Conservation (phyloP, 495 filamentous ascomycete genomes). For the Hyaloscypha variabilis region DNA sequence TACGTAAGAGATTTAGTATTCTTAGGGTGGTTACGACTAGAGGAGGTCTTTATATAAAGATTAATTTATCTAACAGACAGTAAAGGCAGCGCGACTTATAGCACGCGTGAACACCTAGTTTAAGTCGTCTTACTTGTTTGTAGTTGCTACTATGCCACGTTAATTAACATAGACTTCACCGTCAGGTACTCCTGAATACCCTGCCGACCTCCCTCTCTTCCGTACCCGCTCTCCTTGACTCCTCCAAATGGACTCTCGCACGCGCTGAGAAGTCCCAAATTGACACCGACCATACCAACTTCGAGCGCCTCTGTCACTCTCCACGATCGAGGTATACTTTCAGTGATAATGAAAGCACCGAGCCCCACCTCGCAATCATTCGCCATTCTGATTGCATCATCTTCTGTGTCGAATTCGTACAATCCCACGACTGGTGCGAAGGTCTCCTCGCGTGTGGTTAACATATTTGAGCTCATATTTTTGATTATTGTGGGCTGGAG, state of each 20-base stretch:
- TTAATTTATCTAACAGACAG: no score
- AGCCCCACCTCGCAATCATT: conserved; percentile 77
- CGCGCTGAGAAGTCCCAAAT: conserved; percentile 55
- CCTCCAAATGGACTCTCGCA: conserved; percentile 37
- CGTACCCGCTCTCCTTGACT: conserved; percentile 36
- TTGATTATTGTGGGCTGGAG: conserved; percentile 77
- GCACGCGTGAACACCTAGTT: no score
- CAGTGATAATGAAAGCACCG: conserved; percentile 80
- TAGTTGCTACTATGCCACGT: conserved; percentile 13
- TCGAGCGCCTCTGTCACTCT: conserved; percentile 79
- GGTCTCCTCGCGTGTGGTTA: conserved; percentile 75
- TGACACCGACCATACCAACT: conserved; percentile 86
- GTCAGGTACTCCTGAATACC: conserved; percentile 32
- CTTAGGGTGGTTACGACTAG: no score
- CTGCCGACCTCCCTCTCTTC: conserved; percentile 30
- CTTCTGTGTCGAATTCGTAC: conserved; percentile 77
- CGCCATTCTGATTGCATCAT: conserved; percentile 79
- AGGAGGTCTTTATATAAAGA: no score
- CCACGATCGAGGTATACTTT: conserved; percentile 67
- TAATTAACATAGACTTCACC: conserved; percentile 25
- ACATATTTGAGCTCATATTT: conserved; percentile 76
- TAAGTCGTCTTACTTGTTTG: no score
- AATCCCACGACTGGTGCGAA: conserved; percentile 83
- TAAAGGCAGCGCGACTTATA: no score
- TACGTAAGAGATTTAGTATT: no score